Percentiles rank a stretch among this genome's conserved stretches.
These are phyloP conservation scores for Solanum piurae DNA, from an alignment of 257 asterid species.

Conservation along the genomic window DNA sequence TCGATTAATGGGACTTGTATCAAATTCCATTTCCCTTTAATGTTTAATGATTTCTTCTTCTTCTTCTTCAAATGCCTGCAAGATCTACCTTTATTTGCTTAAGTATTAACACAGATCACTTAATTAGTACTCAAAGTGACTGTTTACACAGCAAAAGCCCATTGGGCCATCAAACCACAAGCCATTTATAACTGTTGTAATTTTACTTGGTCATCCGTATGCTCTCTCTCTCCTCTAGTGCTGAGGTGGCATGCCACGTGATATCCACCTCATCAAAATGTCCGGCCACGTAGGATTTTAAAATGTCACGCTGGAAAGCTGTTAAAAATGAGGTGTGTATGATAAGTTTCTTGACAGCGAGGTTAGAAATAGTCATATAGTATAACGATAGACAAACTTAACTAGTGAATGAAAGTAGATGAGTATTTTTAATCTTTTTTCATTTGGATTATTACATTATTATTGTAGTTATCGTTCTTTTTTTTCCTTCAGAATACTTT, in stretches of 20 bases:
- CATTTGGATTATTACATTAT: too few species aligned
- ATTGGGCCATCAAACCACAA: not conserved
- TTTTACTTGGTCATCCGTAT: not conserved
- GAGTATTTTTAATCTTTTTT: not conserved
- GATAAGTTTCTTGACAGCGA: too few species aligned
- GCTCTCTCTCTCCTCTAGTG: not conserved
- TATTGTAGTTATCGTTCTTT: not conserved
- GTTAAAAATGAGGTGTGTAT: too few species aligned
- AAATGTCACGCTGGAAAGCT: too few species aligned
- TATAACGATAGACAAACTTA: too few species aligned
- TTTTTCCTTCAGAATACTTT: not conserved
- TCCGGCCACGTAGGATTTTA: not conserved
- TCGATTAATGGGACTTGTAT: conserved; percentile 61
- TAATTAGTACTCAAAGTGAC: not conserved
- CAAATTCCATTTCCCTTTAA: conserved; percentile 53
- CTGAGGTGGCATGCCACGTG: not conserved
- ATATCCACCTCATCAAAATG: not conserved
- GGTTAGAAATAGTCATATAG: too few species aligned
- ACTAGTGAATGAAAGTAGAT: too few species aligned
- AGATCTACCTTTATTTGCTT: not conserved
- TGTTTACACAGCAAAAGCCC: not conserved
- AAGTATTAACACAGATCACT: not conserved
- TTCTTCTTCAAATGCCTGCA: not conserved
- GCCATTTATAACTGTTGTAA: not conserved
- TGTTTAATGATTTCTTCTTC: not conserved